phyloP scores from a whole-genome alignment of 345 rosid species.

The Angophora floribunda region DNA sequence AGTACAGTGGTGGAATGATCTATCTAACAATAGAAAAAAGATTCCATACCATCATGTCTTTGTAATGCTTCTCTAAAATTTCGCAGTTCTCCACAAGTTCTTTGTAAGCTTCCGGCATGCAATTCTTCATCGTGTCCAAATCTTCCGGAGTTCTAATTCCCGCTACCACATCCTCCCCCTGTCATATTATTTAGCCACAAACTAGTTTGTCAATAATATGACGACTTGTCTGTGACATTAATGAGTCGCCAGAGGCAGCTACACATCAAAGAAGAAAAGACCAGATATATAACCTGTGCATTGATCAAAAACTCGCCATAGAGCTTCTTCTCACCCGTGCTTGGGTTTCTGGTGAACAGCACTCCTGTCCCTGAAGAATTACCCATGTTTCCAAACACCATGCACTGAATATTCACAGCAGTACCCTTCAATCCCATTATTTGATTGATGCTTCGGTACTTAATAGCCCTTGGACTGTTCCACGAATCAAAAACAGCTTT shows the following conservation, averaged over 20 bases:
- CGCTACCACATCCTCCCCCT: constrained; percentile 99
- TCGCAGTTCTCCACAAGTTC: constrained; percentile 87
- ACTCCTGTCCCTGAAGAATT: constrained; percentile 93
- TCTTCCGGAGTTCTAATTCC: no score
- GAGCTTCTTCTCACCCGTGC: constrained; percentile 87
- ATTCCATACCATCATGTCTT: constrained; percentile 80
- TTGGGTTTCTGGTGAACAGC: constrained; percentile 90
- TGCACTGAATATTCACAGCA: constrained; percentile 88
- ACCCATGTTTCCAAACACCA: constrained; percentile 98
- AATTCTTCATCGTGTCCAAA: no score
- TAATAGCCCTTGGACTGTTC: constrained; percentile 82
- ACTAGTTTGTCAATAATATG: neutral
- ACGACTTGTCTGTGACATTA: neutral
- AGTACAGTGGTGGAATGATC: neutral
- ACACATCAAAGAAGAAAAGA: neutral
- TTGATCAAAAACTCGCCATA: constrained; percentile 89
- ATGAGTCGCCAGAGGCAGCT: neutral
- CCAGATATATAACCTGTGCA: constrained; percentile 54
- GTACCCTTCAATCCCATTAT: constrained; percentile 87
- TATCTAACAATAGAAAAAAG: neutral
- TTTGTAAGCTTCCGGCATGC: no score
- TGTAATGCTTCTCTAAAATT: constrained; percentile 82
- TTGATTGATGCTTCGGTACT: constrained; percentile 84
- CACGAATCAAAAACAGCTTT: constrained; percentile 90
- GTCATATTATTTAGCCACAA: neutral